Base-by-base conservation (phyloP, 345 rosid genomes). In the Eucalyptus pauciflora region DNA sequence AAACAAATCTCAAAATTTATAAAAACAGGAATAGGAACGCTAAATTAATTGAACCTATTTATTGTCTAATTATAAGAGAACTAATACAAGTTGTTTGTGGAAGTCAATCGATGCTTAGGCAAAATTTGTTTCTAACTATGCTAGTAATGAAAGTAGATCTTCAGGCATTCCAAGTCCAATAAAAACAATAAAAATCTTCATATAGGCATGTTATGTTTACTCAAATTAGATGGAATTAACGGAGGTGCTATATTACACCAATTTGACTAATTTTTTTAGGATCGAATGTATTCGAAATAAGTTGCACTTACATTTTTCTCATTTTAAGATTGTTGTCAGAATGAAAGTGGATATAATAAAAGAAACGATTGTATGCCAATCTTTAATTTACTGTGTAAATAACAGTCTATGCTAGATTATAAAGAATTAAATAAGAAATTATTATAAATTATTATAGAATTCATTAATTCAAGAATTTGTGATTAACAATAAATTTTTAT, bases 321-420 rank as follows among this genome's bases (percentile, higher is more conserved):
- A 29, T 56, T 56, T 56, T 56, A 56, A 56, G 62, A 56, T 56
- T 56, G 29, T 56, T 22, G 62, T 56, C 0, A 56, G 62, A 56
- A 24, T 56, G 29, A 56, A 56, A 56, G 62, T 24, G 62, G 62
- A 56, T 24, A 56, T 24, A 56, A 52, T 3, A 20, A 52, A 20
- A 20, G 9, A 52, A 20, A 52, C 5, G 1, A 52, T 20, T 52
- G 58, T 8, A 52, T 8, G 58, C 1, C 58, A 52, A 52, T 52
- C 1, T 52, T 52, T 52, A 52, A 52, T 20, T 52, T 52, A 3
- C 2, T 20, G 2, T 8, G 58, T 52, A 18, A 20, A 52, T 52
- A 20, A 52, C 0, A 52, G 0, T 52, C 2, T 7, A 52, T 52
- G 1, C 25, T 52, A 52, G 1, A 52, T 52, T 52, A 52, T 0